Evolutionary conservation across 2,329 filamentous ascomycete genomes (phyloP).

Genomic region (Knoxdaviesia capensis): DNA sequence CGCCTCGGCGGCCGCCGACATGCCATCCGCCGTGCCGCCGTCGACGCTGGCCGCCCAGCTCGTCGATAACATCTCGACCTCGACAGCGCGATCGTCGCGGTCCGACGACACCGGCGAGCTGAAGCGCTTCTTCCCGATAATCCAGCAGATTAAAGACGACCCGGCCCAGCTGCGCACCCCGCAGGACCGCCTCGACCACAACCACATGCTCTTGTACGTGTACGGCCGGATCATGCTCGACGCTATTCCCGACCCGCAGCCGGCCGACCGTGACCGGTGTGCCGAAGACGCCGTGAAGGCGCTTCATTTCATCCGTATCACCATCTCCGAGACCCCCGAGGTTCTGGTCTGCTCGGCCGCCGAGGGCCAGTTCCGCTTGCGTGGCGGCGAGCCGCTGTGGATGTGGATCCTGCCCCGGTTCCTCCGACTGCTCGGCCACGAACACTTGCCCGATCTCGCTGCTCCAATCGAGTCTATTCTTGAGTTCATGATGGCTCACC

Average conservation of each 20-base stretch:
- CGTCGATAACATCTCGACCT: conserved; percentile 57
- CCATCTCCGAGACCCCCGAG: conserved; percentile 53
- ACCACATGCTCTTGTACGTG: conserved; percentile 71
- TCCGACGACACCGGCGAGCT: conserved; percentile 54
- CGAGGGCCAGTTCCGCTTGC: conserved; percentile 22
- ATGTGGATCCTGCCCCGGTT: conserved; percentile 41
- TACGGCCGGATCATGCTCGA: conserved; percentile 64
- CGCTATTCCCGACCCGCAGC: conserved; percentile 46
- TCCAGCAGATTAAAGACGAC: conserved; percentile 32
- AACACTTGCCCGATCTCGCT: conserved; percentile 23
- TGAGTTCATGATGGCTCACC: conserved; percentile 23
- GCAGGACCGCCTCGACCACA: conserved; percentile 52
- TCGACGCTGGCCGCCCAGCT: conserved; percentile 80
- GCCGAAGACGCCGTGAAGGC: conserved; percentile 42
- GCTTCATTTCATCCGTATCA: conserved; percentile 55
- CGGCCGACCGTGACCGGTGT: conserved; percentile 30
- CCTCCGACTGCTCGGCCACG: conserved; percentile 34
- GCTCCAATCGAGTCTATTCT: conserved; percentile 33
- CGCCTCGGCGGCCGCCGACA: no score
- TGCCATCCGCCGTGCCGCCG: conserved; percentile 23
- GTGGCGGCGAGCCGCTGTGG: conserved; percentile 42
- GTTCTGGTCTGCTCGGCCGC: conserved; percentile 33
- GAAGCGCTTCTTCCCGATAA: conserved; percentile 41
- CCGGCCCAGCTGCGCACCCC: conserved; percentile 33
- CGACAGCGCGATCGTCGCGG: conserved; percentile 28